Conservation (phyloP, 2,329 filamentous ascomycete genomes). For the Ascochyta fabae region DNA sequence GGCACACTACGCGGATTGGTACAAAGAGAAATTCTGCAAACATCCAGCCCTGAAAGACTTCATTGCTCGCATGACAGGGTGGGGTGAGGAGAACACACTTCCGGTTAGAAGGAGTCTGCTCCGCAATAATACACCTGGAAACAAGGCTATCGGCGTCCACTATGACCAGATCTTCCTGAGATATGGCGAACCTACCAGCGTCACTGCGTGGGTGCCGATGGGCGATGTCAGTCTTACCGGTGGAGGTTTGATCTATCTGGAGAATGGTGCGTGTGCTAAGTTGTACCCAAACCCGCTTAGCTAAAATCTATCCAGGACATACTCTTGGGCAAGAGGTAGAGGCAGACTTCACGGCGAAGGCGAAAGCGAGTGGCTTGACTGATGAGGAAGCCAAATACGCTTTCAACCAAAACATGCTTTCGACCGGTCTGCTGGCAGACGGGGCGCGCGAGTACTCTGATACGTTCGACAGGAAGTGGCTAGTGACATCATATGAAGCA, state of each 20-base stretch:
- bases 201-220: conserved; percentile 66
- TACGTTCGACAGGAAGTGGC: conserved; percentile 56
- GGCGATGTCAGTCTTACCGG: conserved; percentile 61
- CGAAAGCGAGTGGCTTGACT: conserved; percentile 56
- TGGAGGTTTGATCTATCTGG: conserved; percentile 66
- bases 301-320: conserved; percentile 43
- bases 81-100: conserved; percentile 57
- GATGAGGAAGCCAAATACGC: conserved; percentile 57
- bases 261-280: conserved; percentile 48
- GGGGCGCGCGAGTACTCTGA: conserved; percentile 55
- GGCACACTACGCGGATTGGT: conserved; percentile 56
- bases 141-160: conserved; percentile 65
- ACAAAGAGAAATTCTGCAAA: conserved; percentile 61
- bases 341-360: conserved; percentile 56
- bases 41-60: conserved; percentile 60
- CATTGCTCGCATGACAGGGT: conserved; percentile 60
- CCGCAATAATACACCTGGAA: conserved; percentile 63
- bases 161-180: conserved; percentile 67
- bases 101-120: conserved; percentile 58
- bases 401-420: conserved; percentile 66
- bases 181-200: conserved; percentile 60
- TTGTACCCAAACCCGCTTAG: no score
- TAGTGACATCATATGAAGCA: conserved; percentile 61
- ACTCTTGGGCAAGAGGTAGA: conserved; percentile 59
- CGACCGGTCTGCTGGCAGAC: conserved; percentile 60